Percentiles rank a stretch among this genome's conserved stretches.
These are phyloP conservation scores for Zoysia pacifica DNA, from an alignment of 176 grass and related monocot genomes.

Conservation along the genomic window DNA sequence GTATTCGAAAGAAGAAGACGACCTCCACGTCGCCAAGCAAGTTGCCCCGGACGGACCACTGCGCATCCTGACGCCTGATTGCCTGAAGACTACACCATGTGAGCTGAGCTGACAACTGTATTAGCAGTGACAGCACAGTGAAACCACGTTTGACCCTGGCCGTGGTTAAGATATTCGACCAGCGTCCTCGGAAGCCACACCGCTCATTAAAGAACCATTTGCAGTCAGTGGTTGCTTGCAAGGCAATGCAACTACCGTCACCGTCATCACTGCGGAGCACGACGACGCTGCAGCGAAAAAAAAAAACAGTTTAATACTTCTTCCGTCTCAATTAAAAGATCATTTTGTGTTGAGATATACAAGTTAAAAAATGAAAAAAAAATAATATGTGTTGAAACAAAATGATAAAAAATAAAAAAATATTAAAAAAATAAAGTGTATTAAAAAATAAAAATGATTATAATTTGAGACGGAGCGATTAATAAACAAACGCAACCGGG, in stretches of 20 bases:
- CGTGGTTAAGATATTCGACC: neutral
- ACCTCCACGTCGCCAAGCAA: no score
- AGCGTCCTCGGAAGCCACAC: neutral
- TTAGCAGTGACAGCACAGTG: neutral
- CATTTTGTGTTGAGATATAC: no score
- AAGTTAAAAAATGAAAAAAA: no score
- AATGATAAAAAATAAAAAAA: no score
- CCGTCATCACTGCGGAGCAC: neutral
- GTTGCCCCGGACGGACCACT: neutral
- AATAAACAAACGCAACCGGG: no score
- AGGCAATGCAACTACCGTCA: constrained; percentile 29
- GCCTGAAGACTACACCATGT: neutral
- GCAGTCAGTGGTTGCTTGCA: constrained; percentile 14
- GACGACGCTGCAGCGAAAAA: neutral
- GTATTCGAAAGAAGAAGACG: no score
- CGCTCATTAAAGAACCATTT: constrained; percentile 14
- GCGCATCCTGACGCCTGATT: neutral
- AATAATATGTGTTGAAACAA: no score
- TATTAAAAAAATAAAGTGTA: no score
- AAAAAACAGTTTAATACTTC: neutral
- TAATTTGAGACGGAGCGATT: no score
- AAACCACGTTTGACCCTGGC: neutral
- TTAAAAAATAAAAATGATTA: no score
- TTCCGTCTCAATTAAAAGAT: no score
- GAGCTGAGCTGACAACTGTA: neutral